Conservation (phyloP, 2,329 filamentous ascomycete species). For the Albophoma yamanashiensis region DNA sequence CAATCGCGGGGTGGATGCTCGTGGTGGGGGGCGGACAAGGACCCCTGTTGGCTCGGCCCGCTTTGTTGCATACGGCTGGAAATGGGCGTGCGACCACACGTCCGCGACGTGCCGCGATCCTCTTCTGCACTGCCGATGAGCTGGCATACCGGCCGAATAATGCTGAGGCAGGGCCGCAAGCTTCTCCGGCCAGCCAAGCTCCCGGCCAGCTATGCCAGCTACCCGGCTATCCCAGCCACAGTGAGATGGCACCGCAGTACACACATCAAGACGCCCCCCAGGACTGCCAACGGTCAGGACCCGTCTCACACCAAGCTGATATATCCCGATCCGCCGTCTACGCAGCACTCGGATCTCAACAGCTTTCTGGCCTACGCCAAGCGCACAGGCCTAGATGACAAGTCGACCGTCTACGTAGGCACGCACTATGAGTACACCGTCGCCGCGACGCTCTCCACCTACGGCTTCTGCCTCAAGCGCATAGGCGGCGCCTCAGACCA, state of each 20-base stretch:
- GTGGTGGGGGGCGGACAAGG: background rate
- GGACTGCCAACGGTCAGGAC: background rate
- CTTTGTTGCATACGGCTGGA: background rate
- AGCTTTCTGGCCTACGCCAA: conserved; percentile 56
- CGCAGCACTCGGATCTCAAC: conserved; percentile 50
- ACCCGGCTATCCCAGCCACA: too few species aligned
- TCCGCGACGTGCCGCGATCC: background rate
- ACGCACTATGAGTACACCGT: conserved; percentile 71
- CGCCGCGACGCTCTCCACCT: conserved; percentile 39
- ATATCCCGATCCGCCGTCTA: conserved; percentile 34
- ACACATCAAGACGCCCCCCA: background rate
- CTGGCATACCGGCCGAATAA: background rate
- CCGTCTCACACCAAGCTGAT: conserved; percentile 4
- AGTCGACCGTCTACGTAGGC: conserved; percentile 54
- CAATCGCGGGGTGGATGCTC: background rate
- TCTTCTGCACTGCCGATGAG: background rate
- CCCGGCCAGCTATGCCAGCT: background rate
- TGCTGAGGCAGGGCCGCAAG: background rate
- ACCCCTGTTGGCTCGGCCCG: background rate
- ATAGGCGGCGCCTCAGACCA: conserved; percentile 57
- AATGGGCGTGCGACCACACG: too few species aligned
- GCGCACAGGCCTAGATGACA: conserved; percentile 40
- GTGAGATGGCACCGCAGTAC: background rate
- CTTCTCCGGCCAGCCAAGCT: background rate
- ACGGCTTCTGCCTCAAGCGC: conserved; percentile 55